Percentiles rank a stretch among this genome's conserved stretches.
These are phyloP conservation scores for Dothidotthia symphoricarpi DNA, from an alignment of 2,329 filamentous ascomycete genomes.

Conservation along the genomic window DNA sequence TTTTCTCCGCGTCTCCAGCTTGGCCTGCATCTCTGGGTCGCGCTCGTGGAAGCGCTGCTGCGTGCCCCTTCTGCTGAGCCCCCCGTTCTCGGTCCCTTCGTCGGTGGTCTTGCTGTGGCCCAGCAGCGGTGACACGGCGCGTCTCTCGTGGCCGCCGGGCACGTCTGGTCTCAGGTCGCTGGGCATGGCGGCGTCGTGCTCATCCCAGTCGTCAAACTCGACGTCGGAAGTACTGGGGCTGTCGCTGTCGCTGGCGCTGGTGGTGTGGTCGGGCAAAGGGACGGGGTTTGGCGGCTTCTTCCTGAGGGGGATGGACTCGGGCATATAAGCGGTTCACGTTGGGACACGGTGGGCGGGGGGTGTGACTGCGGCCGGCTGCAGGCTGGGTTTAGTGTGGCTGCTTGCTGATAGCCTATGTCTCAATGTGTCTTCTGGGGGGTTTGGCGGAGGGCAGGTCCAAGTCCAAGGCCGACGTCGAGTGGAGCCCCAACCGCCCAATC, in stretches of 20 bases:
- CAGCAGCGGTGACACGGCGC: constrained; percentile 55
- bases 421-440: no score
- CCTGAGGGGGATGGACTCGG: constrained; percentile 38
- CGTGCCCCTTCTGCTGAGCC: constrained; percentile 59
- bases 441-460: no score
- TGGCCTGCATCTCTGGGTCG: constrained; percentile 66
- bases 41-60: constrained; percentile 68
- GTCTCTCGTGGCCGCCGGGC: constrained; percentile 40
- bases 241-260: constrained; percentile 7
- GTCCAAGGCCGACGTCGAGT: no score
- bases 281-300: constrained; percentile 29
- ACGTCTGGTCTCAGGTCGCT: constrained; percentile 49
- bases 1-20: constrained; percentile 69
- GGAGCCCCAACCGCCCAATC: no score
- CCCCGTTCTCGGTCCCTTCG: constrained; percentile 40
- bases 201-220: constrained; percentile 49
- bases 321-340: constrained; percentile 42
- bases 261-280: no score
- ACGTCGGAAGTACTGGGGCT: constrained; percentile 29
- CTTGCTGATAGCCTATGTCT: no score
- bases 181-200: constrained; percentile 48
- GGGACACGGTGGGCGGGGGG: constrained; percentile 11
- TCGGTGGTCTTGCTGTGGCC: constrained; percentile 40
- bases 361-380: no score
- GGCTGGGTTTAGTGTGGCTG: no score